These are phyloP conservation scores for Fomitopsis schrenkii DNA, from an alignment of 1,284 basidiomycete genomes.

Conservation along the genomic window DNA sequence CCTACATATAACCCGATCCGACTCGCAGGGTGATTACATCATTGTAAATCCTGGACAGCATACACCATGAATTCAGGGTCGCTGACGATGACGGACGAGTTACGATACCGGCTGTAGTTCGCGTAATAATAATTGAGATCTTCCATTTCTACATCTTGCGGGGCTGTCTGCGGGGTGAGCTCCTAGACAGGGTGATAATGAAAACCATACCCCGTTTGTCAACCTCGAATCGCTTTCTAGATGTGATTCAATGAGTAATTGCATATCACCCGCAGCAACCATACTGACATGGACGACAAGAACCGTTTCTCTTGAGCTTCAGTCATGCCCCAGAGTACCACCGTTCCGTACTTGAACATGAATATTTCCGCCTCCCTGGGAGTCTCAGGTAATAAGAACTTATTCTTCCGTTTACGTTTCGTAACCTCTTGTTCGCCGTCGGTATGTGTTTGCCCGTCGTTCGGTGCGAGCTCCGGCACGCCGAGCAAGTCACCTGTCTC, in stretches of 20 bases:
- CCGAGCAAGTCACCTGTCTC: conserved; percentile 68
- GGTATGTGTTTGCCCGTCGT: conserved; percentile 11
- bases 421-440: conserved; percentile 26
- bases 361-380: conserved; percentile 84
- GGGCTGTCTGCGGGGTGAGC: conserved; percentile 40
- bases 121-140: conserved; percentile 97
- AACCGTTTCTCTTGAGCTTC: conserved; percentile 89
- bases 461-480: conserved; percentile 56
- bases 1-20: conserved; percentile 93
- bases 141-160: conserved; percentile 90
- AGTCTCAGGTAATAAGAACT: conserved; percentile 50
- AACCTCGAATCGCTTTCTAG: conserved; percentile 88
- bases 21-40: conserved; percentile 95
- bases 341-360: conserved; percentile 90
- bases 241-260: conserved; percentile 11
- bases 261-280: background rate
- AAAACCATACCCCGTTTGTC: conserved; percentile 69
- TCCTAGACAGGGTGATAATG: background rate
- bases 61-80: background rate
- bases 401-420: conserved; percentile 46
- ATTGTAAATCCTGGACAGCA: conserved; percentile 80
- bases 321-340: conserved; percentile 98
- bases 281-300: conserved; percentile 77
- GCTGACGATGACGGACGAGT: conserved; percentile 6
- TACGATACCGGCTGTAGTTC: conserved; percentile 81